A percentile compares a stretch with the other conserved stretches of the same genome.
These are phyloP conservation scores for Citrus mangshanensis DNA, from an alignment of 345 rosid genomes.

Conservation along the genomic window DNA sequence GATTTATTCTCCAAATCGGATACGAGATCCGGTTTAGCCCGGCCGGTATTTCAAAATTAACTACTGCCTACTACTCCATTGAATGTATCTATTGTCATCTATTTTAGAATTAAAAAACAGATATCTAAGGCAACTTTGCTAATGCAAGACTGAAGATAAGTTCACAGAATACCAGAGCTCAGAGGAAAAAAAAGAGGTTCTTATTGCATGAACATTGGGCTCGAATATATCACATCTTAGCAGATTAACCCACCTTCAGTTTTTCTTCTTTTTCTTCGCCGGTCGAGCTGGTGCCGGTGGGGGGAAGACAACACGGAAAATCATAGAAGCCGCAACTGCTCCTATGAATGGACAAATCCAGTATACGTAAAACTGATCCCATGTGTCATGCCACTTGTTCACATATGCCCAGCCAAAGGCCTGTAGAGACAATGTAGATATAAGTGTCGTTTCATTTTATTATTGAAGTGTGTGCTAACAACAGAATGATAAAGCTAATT, in stretches of 20 bases:
- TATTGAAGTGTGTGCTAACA: background rate
- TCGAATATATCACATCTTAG: background rate
- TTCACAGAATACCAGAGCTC: no score
- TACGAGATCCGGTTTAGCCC: no score
- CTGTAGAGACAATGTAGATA: slow-evolving; percentile 26
- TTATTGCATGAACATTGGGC: slow-evolving; percentile 12
- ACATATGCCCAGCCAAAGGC: slow-evolving; percentile 96
- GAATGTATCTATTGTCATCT: no score
- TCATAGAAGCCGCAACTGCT: slow-evolving; percentile 70
- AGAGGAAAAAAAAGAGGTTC: background rate
- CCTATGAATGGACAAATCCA: slow-evolving; percentile 92
- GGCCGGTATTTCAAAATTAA: no score
- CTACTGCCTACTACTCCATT: no score
- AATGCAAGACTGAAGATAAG: no score
- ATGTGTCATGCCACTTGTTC: slow-evolving; percentile 74
- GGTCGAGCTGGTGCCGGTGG: slow-evolving; percentile 21
- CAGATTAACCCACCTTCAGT: slow-evolving; percentile 28
- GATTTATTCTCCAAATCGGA: no score
- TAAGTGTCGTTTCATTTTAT: background rate
- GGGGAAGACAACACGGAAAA: slow-evolving; percentile 63
- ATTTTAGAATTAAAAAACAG: background rate
- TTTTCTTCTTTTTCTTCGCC: slow-evolving; percentile 52
- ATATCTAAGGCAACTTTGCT: background rate
- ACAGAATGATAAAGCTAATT: background rate
- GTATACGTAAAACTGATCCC: slow-evolving; percentile 91